These are phyloP conservation scores for grape (Vitis vinifera) DNA, from an alignment of 164 flowering plant species.

Conservation along the genomic window DNA sequence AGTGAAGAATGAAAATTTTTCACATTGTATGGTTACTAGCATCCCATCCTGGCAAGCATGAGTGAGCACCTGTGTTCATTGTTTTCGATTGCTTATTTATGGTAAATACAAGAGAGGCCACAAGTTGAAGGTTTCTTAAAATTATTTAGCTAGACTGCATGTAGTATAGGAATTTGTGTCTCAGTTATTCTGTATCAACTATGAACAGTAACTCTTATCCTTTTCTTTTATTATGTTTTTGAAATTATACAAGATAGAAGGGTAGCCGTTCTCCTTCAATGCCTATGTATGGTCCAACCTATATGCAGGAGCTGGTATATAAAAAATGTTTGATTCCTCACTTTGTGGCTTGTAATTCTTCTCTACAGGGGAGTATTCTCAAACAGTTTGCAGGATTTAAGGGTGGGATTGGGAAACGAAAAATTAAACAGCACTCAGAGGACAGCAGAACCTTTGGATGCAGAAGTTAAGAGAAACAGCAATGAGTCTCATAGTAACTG, in stretches of 20 bases:
- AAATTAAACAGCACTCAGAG: slow-evolving; percentile 7
- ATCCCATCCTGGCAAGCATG: no score
- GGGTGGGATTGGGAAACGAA: slow-evolving; percentile 8
- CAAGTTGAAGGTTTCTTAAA: neutral
- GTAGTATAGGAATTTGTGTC: neutral
- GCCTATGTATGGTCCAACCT: neutral
- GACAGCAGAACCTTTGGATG: slow-evolving; percentile 7
- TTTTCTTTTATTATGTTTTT: neutral
- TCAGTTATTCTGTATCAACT: no score
- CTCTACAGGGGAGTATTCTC: slow-evolving; percentile 23
- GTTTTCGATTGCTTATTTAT: neutral
- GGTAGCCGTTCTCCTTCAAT: neutral
- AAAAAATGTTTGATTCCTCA: neutral
- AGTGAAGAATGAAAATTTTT: no score
- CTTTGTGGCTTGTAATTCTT: neutral
- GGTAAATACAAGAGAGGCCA: neutral
- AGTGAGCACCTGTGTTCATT: no score
- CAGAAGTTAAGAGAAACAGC: neutral
- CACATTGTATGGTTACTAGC: no score
- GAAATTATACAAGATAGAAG: neutral
- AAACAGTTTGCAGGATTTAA: slow-evolving; percentile 11
- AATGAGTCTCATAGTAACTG: neutral
- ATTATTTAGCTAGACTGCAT: neutral
- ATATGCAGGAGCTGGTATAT: neutral
- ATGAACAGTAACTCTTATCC: neutral